A percentile compares a stretch with the other conserved stretches of the same genome.
These are phyloP conservation scores for Pythium folliculosum DNA, from an alignment of 352 stramenopile genomes.

Conservation along the genomic window DNA sequence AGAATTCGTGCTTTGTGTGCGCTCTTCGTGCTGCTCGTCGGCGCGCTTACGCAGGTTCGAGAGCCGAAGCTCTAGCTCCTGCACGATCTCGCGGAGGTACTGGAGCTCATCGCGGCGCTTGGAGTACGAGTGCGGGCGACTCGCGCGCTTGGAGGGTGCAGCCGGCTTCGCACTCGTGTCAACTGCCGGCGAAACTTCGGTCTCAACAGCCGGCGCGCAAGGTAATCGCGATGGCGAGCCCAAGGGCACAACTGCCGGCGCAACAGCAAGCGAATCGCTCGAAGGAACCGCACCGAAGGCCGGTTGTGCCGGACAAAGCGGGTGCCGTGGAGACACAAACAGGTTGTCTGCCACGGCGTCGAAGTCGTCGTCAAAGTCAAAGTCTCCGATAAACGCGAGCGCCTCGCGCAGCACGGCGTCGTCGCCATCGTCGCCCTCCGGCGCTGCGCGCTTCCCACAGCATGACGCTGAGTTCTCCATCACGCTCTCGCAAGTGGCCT, in stretches of 20 bases:
- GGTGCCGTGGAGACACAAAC: no score
- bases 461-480: not conserved
- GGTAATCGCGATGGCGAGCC: no score
- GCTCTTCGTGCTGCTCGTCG: not conserved
- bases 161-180: not conserved
- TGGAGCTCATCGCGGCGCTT: slow-evolving; percentile 18
- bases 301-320: no score
- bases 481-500: no score
- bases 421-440: not conserved
- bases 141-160: no score
- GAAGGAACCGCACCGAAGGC: not conserved
- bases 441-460: not conserved
- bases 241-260: not conserved
- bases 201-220: no score
- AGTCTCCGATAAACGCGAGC: slow-evolving; percentile 25
- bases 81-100: slow-evolving; percentile 14
- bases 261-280: not conserved
- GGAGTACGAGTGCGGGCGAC: slow-evolving; percentile 1
- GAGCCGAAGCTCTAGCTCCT: slow-evolving; percentile 7
- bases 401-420: slow-evolving; percentile 20
- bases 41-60: not conserved
- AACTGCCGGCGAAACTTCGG: no score
- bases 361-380: slow-evolving; percentile 14
- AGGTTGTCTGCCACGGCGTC: not conserved
- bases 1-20: not conserved